Conservation (phyloP, 352 stramenopile species). For the Thalassiosira livingstoniorum region DNA sequence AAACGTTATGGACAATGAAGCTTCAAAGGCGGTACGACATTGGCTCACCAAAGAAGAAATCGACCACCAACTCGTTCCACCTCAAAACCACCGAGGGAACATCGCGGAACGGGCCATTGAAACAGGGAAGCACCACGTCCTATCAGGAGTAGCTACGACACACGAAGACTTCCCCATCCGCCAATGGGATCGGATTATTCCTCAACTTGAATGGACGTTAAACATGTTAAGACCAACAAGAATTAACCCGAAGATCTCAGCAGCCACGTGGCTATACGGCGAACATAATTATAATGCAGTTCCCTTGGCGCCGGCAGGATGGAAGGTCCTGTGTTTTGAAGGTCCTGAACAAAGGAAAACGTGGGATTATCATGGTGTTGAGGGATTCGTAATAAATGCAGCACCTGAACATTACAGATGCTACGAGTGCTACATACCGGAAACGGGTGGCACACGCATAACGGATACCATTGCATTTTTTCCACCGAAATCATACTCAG, state of each 20-base stretch:
- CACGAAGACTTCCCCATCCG: slow-evolving; percentile 46
- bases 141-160: slow-evolving; percentile 27
- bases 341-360: slow-evolving; percentile 24
- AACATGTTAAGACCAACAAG: slow-evolving; percentile 44
- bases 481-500: neutral
- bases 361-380: slow-evolving; percentile 27
- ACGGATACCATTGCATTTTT: neutral
- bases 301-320: slow-evolving; percentile 49
- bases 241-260: slow-evolving; percentile 50
- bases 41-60: slow-evolving; percentile 19
- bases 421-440: neutral
- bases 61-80: slow-evolving; percentile 42
- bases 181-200: slow-evolving; percentile 45
- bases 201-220: slow-evolving; percentile 42
- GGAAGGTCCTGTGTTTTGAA: slow-evolving; percentile 31
- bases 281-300: slow-evolving; percentile 47
- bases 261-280: slow-evolving; percentile 25
- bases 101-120: slow-evolving; percentile 50
- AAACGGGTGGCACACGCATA: neutral
- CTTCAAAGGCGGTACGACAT: neutral
- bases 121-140: slow-evolving; percentile 57
- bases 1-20: slow-evolving; percentile 14
- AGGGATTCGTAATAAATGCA: slow-evolving; percentile 50
- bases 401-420: slow-evolving; percentile 53
- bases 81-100: slow-evolving; percentile 47